phyloP scores from a whole-genome alignment of 2,329 filamentous ascomycete species.

The Septoria petroselini region DNA sequence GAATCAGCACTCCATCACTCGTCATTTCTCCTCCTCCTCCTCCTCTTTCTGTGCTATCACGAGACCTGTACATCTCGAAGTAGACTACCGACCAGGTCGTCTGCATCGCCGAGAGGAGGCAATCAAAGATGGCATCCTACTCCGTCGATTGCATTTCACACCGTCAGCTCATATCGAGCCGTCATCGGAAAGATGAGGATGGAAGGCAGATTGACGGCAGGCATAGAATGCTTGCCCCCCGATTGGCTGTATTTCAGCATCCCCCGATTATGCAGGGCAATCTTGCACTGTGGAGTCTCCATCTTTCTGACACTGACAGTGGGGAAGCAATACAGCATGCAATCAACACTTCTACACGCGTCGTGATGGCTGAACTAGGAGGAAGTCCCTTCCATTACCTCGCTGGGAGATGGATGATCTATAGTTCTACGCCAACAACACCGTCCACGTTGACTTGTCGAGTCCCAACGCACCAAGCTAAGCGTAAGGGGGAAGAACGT shows the following conservation, averaged over 20 bases:
- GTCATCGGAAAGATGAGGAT: slow-evolving; percentile 5
- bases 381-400: too few relatives aligned
- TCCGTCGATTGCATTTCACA: slow-evolving; percentile 1
- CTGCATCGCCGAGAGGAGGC: background rate
- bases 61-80: too few relatives aligned
- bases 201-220: background rate
- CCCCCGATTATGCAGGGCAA: background rate
- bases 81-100: slow-evolving; percentile 1
- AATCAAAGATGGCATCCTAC: background rate
- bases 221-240: background rate
- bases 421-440: too few relatives aligned
- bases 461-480: too few relatives aligned
- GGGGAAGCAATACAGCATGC: background rate
- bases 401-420: too few relatives aligned
- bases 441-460: too few relatives aligned
- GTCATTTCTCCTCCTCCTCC: too few relatives aligned
- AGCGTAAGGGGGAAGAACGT: too few relatives aligned
- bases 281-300: background rate
- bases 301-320: background rate
- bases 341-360: background rate
- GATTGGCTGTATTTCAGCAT: background rate
- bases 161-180: slow-evolving; percentile 1
- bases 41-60: too few relatives aligned
- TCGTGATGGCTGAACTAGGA: background rate
- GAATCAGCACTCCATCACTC: too few relatives aligned